Evolutionary conservation across 2,329 filamentous ascomycete genomes (phyloP), one percentile per base, ranked within the genome.

Genomic region (Claviceps fusiformis): DNA sequence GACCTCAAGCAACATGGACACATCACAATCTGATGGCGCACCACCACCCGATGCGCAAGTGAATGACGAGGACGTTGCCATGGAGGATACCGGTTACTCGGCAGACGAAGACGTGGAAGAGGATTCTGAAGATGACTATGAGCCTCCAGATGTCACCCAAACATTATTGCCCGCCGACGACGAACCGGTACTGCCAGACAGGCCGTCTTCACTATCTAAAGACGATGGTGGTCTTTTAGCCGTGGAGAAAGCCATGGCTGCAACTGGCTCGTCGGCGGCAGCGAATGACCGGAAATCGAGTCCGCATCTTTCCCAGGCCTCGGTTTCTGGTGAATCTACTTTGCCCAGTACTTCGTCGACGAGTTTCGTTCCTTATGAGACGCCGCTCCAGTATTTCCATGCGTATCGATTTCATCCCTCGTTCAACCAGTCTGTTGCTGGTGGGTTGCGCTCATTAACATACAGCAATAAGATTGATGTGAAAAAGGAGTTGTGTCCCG

Each of bases 391-490:
- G 61, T 80, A 81, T 62, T 96, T 97, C 70, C 89, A 83, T 68
- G 86, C 88, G 43, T 98, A 88, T 71, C 89, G 92, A 62, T 96
- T 92, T 67, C 91, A 97, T 66, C 88, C 89, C 37, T 75, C 80
- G 53, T 97, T 84, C 71, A 74, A 76, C 60, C 70, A 85, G 52
- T 74, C 81, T 55, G 83, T 95, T 56, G 68, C 81, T 55, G 86
- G 85, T 59, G 92, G 92, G 47, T 85, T 90, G 65, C 85, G 86
- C 66, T 97, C 93, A 60, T 77, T 95, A 74, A 97, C 91, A 47
- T 97, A 92, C 73, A 96, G 89, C 72, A 88, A 95, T 70, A 85
- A 84, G 62, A 95, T 98, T 70, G 83, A 96, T 67, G 77, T 83
- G 29, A 76, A 81, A 58, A 83, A 80, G 62, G 79, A 81, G 58